Evolutionary conservation across 352 stramenopile species (phyloP).

Genomic region (Phytophthora citrophthora): DNA sequence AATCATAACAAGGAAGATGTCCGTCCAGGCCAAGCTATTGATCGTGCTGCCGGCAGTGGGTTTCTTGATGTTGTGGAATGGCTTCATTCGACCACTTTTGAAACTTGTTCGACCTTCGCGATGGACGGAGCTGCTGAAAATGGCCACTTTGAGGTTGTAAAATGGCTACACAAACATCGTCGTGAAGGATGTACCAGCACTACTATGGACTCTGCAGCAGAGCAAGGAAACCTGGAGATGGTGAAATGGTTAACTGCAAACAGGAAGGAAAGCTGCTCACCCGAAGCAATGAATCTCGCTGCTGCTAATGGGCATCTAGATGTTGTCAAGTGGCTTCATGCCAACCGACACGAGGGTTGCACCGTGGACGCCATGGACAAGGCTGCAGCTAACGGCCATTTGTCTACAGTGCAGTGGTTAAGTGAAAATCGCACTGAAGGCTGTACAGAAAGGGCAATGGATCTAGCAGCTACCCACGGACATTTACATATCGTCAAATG

Average conservation of each 20-base stretch:
- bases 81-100: conserved; percentile 18
- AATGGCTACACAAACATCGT: conserved; percentile 6
- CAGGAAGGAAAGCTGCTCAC: no score
- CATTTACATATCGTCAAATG: conserved; percentile 11
- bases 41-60: conserved; percentile 16
- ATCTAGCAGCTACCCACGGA: background rate
- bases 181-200: conserved; percentile 8
- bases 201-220: conserved; percentile 13
- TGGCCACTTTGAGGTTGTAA: background rate
- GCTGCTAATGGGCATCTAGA: no score
- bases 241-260: background rate
- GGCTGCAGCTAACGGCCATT: conserved; percentile 6
- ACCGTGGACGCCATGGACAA: conserved; percentile 5
- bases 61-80: conserved; percentile 15
- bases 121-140: conserved; percentile 10
- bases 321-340: background rate
- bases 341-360: conserved; percentile 12
- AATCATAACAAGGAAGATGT: background rate
- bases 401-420: conserved; percentile 14
- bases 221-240: conserved; percentile 7
- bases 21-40: background rate
- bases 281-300: no score
- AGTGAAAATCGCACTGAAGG: conserved; percentile 5
- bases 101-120: conserved; percentile 6
- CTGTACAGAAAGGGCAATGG: no score